These are phyloP conservation scores for Aspergillus sclerotiicarbonarius DNA, from an alignment of 495 filamentous ascomycete species.

Conservation along the genomic window DNA sequence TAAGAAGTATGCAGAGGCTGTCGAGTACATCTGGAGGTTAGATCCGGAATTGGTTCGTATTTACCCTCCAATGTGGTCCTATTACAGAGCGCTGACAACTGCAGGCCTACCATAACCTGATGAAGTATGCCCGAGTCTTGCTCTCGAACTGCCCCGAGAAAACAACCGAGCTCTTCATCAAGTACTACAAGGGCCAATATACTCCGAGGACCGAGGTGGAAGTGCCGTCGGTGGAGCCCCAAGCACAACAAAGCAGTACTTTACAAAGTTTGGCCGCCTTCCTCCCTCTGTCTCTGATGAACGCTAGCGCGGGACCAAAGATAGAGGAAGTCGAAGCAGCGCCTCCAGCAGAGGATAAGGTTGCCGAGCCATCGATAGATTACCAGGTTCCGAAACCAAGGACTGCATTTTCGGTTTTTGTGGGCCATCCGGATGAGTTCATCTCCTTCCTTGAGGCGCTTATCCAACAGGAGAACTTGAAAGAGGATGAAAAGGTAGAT, in stretches of 20 bases:
- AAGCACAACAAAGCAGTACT: slow-evolving; percentile 60
- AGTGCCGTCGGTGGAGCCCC: slow-evolving; percentile 43
- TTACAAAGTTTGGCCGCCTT: slow-evolving; percentile 80
- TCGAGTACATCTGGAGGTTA: slow-evolving; percentile 85
- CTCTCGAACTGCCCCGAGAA: slow-evolving; percentile 77
- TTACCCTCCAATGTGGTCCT: neutral
- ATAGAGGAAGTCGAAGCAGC: slow-evolving; percentile 32
- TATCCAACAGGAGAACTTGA: slow-evolving; percentile 62
- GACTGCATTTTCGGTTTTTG: slow-evolving; percentile 93
- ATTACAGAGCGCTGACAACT: slow-evolving; percentile 18
- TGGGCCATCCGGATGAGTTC: slow-evolving; percentile 89
- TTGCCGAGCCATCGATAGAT: slow-evolving; percentile 20
- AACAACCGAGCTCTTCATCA: slow-evolving; percentile 82
- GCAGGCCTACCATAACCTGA: slow-evolving; percentile 77
- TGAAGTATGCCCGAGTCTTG: slow-evolving; percentile 92
- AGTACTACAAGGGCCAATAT: slow-evolving; percentile 88
- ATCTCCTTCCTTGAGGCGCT: slow-evolving; percentile 87
- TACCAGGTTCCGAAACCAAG: slow-evolving; percentile 70
- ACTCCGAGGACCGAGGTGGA: slow-evolving; percentile 65
- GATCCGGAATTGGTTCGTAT: slow-evolving; percentile 73
- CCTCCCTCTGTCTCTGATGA: slow-evolving; percentile 86
- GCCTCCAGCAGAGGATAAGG: slow-evolving; percentile 25
- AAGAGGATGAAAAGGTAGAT: slow-evolving; percentile 71
- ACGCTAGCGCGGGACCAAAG: slow-evolving; percentile 49
- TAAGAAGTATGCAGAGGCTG: slow-evolving; percentile 79